phyloP scores from a whole-genome alignment of 116 monocot genomes.

The Dioscorea cayenensis region DNA sequence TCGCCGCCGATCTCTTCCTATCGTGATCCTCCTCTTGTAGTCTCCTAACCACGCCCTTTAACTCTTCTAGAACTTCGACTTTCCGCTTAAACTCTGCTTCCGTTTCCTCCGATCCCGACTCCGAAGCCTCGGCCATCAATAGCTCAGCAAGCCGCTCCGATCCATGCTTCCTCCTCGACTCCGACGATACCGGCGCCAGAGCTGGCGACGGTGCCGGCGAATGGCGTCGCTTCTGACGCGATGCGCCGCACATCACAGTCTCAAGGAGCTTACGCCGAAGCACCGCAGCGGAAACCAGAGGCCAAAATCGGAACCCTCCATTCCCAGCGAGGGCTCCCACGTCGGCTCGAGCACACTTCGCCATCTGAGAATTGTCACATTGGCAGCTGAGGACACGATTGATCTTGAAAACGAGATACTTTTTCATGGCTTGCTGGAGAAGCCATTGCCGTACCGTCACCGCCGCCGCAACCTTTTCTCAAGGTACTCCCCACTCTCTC shows the following conservation, averaged over 20 bases:
- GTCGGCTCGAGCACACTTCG: background rate
- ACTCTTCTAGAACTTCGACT: conserved; percentile 37
- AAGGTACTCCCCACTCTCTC: too few species aligned
- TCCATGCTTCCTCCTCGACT: conserved; percentile 7
- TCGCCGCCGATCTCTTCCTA: conserved; percentile 26
- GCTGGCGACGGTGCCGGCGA: background rate
- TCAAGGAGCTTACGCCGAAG: conserved; percentile 52
- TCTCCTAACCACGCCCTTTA: conserved; percentile 32
- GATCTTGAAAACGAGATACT: too few species aligned
- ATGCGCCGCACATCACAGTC: conserved; percentile 45
- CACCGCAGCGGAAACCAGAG: conserved; percentile 33
- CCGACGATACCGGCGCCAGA: background rate
- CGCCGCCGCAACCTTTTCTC: too few species aligned
- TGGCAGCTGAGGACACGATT: too few species aligned
- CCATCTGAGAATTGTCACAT: background rate
- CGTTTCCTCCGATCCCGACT: conserved; percentile 10
- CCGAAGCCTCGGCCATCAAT: conserved; percentile 39
- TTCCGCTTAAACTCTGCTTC: conserved; percentile 34
- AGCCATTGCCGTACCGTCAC: too few species aligned
- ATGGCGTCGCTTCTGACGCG: background rate
- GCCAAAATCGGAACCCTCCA: conserved; percentile 23
- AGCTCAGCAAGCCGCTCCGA: conserved; percentile 53
- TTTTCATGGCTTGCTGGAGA: too few species aligned
- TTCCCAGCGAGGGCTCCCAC: background rate
- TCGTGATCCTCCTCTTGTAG: conserved; percentile 11